Percentiles rank a stretch among this genome's conserved stretches.
phyloP scores from a whole-genome alignment of 106 monocot genomes.

The Posidonia australis region DNA sequence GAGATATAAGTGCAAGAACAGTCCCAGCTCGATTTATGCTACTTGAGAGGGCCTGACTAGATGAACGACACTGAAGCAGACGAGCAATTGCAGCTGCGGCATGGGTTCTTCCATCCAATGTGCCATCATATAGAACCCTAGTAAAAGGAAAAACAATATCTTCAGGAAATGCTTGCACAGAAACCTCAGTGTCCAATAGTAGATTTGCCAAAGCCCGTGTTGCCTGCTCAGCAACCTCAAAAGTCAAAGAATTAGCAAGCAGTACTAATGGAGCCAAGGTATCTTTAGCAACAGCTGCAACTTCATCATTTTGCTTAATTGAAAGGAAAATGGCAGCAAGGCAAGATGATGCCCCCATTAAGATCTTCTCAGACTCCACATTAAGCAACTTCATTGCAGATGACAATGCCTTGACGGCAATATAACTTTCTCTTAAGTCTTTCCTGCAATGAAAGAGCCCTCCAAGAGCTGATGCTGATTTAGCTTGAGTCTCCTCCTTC shows the following conservation, averaged over 20 bases:
- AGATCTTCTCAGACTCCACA: constrained; percentile 53
- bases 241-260: constrained; percentile 60
- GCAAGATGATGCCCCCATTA: constrained; percentile 52
- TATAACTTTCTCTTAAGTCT: constrained; percentile 86
- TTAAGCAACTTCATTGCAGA: constrained; percentile 61
- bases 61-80: constrained; percentile 46
- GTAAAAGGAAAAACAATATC: constrained; percentile 67
- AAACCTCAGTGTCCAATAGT: constrained; percentile 64
- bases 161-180: constrained; percentile 42
- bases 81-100: constrained; percentile 83
- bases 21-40: constrained; percentile 57
- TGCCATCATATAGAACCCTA: constrained; percentile 67
- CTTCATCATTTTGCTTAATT: constrained; percentile 75
- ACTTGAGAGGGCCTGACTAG: constrained; percentile 36
- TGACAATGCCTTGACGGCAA: constrained; percentile 60
- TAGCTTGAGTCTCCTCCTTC: constrained; percentile 93
- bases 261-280: constrained; percentile 38
- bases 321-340: constrained; percentile 97
- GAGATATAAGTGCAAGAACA: constrained; percentile 68
- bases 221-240: constrained; percentile 87
- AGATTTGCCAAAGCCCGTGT: constrained; percentile 86
- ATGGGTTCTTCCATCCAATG: constrained; percentile 75
- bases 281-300: constrained; percentile 54
- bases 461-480: constrained; percentile 82
- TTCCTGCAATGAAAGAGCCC: constrained; percentile 75